A percentile compares a stretch with the other conserved stretches of the same genome.
Evolutionary conservation across 2,329 filamentous ascomycete species (phyloP).

Genomic region (Botrytis byssoidea): DNA sequence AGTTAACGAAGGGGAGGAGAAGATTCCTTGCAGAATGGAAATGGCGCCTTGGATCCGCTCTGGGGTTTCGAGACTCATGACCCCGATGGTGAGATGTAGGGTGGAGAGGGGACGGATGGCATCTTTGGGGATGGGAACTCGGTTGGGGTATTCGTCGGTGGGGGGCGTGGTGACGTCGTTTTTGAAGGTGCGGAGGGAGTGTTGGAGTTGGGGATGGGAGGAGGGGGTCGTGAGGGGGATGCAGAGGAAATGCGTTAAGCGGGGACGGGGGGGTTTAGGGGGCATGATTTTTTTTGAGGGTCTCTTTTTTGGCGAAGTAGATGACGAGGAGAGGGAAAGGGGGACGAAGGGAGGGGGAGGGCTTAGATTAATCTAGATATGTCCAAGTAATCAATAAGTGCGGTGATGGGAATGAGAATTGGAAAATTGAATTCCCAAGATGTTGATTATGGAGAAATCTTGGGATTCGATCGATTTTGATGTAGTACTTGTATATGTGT

Average conservation of each 20-base stretch:
- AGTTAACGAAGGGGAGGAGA: neutral
- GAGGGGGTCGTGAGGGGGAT: slow-evolving; percentile 64
- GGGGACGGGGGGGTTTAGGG: slow-evolving; percentile 36
- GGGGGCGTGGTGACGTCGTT: neutral
- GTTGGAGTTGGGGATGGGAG: slow-evolving; percentile 64
- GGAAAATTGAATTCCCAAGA: neutral
- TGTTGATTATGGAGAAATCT: neutral
- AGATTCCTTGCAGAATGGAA: slow-evolving; percentile 39
- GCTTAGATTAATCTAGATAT: neutral
- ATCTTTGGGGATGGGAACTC: slow-evolving; percentile 52
- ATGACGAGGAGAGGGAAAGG: neutral
- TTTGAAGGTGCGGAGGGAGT: slow-evolving; percentile 42
- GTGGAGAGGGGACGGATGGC: slow-evolving; percentile 77
- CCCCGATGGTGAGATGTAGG: slow-evolving; percentile 81
- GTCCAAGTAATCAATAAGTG: neutral
- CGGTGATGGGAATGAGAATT: neutral
- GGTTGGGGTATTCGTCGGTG: neutral
- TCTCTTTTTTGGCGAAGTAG: neutral
- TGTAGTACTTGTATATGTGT: neutral
- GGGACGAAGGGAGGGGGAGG: neutral
- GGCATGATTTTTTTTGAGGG: slow-evolving; percentile 18
- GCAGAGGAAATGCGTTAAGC: slow-evolving; percentile 73
- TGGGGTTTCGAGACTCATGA: slow-evolving; percentile 68
- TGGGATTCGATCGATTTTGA: neutral
- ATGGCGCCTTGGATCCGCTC: slow-evolving; percentile 49